Evolutionary conservation across 352 stramenopile species (phyloP), one percentile per base, ranked within the genome.

Genomic region (Phytophthora citricola): DNA sequence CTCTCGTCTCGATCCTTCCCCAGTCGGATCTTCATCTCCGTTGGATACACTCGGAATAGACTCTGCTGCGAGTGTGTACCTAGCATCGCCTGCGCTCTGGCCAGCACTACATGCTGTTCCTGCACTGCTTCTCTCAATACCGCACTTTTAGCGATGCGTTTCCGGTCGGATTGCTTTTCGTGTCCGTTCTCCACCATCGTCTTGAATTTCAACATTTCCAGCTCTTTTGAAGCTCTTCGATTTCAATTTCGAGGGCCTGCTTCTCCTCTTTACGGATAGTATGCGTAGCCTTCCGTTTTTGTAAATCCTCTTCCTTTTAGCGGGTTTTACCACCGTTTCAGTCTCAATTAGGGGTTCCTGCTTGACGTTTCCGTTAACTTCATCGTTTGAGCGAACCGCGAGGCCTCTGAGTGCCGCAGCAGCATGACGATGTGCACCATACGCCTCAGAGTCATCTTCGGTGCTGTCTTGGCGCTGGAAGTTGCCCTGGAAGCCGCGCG

Each of bases 261-360:
- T 73, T 83, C 54, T 87, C 70, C 51, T 87, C 78, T 65, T 79
- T 79, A 26, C 74, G 74, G 34, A 82, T 48, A 15, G 74, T 79
- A 57, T 79, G 66, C 17, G 74, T 82, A 15, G 74, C 66, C 47
- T 79, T 79, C n/a, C 74, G 63, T 53, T 78, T 81, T 78, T 81
- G 51, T 79, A 79, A 27, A 64, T 48, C 1, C 64, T 53, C 58
- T 75, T 77, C 49, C 64, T 76, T 56, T 71, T 76, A 20, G 40
- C 20, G 1, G 41, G 22, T 36, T 59, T 68, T 10, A 26, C 34
- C n/a, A 22, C 20, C 36, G 15, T 6, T 15, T 47, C 34, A 8
- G 39, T 26, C 27, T 65, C 36, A 15, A 36, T 17, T 53, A 38
- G 36, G 11, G 45, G 38, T 26, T 69, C 48, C 4, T 31, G 39